These are phyloP conservation scores for Penicillium corylophilum DNA, from an alignment of 2,329 filamentous ascomycete genomes.

Conservation along the genomic window DNA sequence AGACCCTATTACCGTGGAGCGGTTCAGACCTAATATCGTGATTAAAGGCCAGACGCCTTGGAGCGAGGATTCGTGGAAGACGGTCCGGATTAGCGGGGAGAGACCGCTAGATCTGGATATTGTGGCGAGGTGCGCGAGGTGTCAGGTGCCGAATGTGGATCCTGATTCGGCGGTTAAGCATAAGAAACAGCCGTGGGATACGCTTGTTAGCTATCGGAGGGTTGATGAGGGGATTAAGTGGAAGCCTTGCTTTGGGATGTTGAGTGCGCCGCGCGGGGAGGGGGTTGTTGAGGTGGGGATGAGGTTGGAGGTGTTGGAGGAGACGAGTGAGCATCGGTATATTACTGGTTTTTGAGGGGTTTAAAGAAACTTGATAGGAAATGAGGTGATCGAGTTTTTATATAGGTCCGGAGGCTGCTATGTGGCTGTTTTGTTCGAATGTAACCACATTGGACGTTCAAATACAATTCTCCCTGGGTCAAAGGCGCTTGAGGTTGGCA, in stretches of 20 bases:
- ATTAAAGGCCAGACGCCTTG: slow-evolving; percentile 57
- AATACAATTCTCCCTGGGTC: no score
- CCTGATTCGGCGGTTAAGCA: slow-evolving; percentile 61
- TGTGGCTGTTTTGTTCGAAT: background rate
- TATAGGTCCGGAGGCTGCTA: background rate
- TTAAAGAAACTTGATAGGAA: no score
- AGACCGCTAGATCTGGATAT: slow-evolving; percentile 53
- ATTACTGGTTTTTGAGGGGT: slow-evolving; percentile 38
- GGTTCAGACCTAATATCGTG: slow-evolving; percentile 65
- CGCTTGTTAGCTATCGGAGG: slow-evolving; percentile 59
- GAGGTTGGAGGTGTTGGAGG: slow-evolving; percentile 57
- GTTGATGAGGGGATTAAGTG: slow-evolving; percentile 61
- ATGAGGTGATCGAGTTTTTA: no score
- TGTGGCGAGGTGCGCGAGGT: slow-evolving; percentile 59
- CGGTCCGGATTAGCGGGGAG: slow-evolving; percentile 38
- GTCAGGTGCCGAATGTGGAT: slow-evolving; percentile 65
- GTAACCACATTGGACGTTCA: background rate
- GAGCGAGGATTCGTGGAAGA: slow-evolving; percentile 65
- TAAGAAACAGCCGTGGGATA: slow-evolving; percentile 61
- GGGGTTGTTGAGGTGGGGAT: slow-evolving; percentile 58
- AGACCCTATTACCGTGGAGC: slow-evolving; percentile 57
- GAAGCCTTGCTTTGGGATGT: slow-evolving; percentile 68
- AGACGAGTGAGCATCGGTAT: slow-evolving; percentile 59
- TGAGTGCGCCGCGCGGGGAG: slow-evolving; percentile 58
- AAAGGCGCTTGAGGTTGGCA: no score